These are phyloP conservation scores for Primulina huaijiensis DNA, from an alignment of 257 asterid genomes.

Conservation along the genomic window DNA sequence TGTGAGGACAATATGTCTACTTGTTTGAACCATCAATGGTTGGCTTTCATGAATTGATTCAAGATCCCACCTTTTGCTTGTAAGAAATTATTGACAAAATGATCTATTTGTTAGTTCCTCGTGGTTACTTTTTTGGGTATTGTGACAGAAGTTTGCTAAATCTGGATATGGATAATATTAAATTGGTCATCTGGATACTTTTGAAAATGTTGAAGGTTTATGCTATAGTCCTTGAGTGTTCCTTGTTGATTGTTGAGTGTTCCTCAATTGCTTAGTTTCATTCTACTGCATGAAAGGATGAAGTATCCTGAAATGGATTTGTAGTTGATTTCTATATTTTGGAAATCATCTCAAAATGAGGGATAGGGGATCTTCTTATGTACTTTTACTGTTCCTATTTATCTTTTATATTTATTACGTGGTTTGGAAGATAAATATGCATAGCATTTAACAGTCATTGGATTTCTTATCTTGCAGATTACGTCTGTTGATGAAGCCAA, in stretches of 20 bases:
- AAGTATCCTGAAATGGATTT: background rate
- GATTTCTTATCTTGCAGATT: slow-evolving; percentile 48
- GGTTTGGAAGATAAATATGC: background rate
- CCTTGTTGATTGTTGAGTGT: background rate
- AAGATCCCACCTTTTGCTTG: slow-evolving; percentile 8
- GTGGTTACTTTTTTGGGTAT: slow-evolving; percentile 20
- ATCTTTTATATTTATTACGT: background rate
- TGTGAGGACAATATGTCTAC: background rate
- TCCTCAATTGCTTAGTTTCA: background rate
- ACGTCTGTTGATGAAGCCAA: slow-evolving; percentile 94
- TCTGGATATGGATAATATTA: slow-evolving; percentile 3
- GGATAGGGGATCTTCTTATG: background rate
- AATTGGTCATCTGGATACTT: background rate
- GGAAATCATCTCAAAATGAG: background rate
- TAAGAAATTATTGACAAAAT: background rate
- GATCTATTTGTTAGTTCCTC: background rate
- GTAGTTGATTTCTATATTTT: background rate
- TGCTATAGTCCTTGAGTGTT: background rate
- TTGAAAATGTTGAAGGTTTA: background rate
- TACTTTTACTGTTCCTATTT: background rate
- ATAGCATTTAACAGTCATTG: background rate
- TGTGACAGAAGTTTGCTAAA: slow-evolving; percentile 3
- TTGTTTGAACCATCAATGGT: slow-evolving; percentile 4
- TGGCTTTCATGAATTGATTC: slow-evolving; percentile 7
- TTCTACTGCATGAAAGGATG: background rate